A percentile compares a stretch with the other conserved stretches of the same genome.
phyloP scores from a whole-genome alignment of 2,329 filamentous ascomycete genomes.

The Cryphonectria japonica region DNA sequence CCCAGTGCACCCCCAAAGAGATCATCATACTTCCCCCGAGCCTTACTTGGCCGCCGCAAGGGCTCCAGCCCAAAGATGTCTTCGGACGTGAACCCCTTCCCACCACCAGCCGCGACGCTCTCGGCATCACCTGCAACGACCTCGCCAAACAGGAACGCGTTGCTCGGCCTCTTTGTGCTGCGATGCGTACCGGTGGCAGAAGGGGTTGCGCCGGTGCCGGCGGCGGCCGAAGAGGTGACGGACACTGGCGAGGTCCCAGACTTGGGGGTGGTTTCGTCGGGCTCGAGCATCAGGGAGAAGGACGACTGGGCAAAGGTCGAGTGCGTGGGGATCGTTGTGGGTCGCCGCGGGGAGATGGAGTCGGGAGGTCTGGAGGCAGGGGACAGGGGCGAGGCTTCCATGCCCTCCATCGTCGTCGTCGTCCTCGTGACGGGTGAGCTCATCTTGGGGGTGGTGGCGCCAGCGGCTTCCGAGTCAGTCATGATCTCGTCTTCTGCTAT shows the following conservation, averaged over 20 bases:
- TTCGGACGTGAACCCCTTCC: constrained; percentile 44
- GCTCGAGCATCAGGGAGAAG: constrained; percentile 78
- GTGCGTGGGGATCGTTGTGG: constrained; percentile 58
- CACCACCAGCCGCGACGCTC: constrained; percentile 37
- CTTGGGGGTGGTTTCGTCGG: constrained; percentile 33
- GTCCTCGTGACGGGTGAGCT: background rate
- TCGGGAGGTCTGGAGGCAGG: background rate
- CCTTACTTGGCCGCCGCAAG: constrained; percentile 41
- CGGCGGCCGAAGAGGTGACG: constrained; percentile 19
- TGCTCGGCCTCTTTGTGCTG: constrained; percentile 56
- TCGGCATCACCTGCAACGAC: constrained; percentile 44
- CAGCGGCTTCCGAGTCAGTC: constrained; percentile 26
- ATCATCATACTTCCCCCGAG: constrained; percentile 28
- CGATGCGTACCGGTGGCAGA: constrained; percentile 45
- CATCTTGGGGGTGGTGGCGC: constrained; percentile 18
- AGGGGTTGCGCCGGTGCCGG: constrained; percentile 30
- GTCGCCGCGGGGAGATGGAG: constrained; percentile 34
- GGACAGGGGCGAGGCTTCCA: constrained; percentile 9
- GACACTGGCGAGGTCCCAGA: constrained; percentile 29
- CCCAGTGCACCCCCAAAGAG: constrained; percentile 25
- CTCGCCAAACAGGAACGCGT: constrained; percentile 65
- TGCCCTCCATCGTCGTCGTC: constrained; percentile 10
- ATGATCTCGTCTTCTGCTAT: constrained; percentile 28
- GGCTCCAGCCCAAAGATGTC: constrained; percentile 62
- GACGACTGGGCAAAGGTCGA: constrained; percentile 74